Conservation (phyloP, 352 stramenopile species). For the Pythium sukuiense region DNA sequence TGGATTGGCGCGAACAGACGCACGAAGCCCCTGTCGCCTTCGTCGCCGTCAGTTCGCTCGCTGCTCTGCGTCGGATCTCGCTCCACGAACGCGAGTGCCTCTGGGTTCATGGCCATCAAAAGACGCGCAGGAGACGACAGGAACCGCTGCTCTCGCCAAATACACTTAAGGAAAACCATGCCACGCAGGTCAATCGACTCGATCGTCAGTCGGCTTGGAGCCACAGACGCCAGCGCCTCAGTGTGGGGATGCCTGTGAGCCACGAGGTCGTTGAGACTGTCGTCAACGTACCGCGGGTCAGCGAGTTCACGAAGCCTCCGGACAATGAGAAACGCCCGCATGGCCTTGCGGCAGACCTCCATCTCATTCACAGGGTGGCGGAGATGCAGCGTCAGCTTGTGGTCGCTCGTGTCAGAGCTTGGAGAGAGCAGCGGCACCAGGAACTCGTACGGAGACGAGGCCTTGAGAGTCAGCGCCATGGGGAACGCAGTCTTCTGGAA, state of each 20-base stretch:
- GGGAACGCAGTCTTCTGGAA: conserved; percentile 59
- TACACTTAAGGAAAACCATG: conserved; percentile 71
- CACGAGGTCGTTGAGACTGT: conserved; percentile 56
- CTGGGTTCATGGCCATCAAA: conserved; percentile 72
- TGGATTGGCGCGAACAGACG: conserved; percentile 72
- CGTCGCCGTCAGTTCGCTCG: neutral
- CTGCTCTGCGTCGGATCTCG: conserved; percentile 29
- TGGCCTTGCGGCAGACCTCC: conserved; percentile 68
- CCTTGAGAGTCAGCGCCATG: conserved; percentile 50
- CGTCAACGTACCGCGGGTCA: conserved; percentile 41
- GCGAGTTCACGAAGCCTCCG: conserved; percentile 54
- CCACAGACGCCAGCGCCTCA: conserved; percentile 34
- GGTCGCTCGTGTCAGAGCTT: conserved; percentile 20
- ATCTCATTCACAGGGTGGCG: conserved; percentile 65
- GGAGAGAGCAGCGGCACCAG: conserved; percentile 44
- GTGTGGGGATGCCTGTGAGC: conserved; percentile 63
- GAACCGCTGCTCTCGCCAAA: conserved; percentile 81
- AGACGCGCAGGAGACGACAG: conserved; percentile 55
- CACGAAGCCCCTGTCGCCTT: conserved; percentile 40
- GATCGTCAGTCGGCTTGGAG: conserved; percentile 17
- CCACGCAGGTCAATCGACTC: conserved; percentile 41
- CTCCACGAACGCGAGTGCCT: conserved; percentile 72
- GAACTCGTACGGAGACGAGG: conserved; percentile 66
- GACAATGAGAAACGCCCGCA: conserved; percentile 66
- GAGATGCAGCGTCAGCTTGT: conserved; percentile 40